Conservation (phyloP, 139 green algal genomes). For the Micractinium conductrix region DNA sequence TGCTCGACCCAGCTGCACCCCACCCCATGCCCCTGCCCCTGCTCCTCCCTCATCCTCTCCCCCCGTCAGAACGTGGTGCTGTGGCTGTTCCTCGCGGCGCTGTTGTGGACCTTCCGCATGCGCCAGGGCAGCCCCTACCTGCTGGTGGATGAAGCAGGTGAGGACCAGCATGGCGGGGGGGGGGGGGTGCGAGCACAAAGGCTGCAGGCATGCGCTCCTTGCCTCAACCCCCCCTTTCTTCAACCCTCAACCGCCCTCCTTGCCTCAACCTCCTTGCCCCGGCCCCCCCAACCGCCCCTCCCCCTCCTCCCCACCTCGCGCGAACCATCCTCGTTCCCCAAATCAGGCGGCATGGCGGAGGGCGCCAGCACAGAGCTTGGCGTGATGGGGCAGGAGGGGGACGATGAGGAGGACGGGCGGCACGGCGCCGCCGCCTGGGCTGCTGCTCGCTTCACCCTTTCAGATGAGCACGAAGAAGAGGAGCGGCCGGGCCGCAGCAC, state of each 20-base stretch:
- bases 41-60: conserved; percentile 5
- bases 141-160: conserved; percentile 54
- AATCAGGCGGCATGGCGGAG: not conserved
- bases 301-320: no score
- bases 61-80: conserved; percentile 47
- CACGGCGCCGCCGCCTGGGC: no score
- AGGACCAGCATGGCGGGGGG: no score
- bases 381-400: conserved; percentile 11
- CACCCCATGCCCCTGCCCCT: no score
- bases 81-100: not conserved
- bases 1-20: no score
- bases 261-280: no score
- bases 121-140: conserved; percentile 57
- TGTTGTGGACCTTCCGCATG: conserved; percentile 59
- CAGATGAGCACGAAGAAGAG: conserved; percentile 35
- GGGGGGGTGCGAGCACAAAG: no score
- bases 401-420: not conserved
- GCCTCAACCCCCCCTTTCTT: no score
- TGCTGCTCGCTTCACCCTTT: conserved; percentile 28
- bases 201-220: no score
- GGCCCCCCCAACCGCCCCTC: no score
- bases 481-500: not conserved
- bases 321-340: no score
- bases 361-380: conserved; percentile 34
- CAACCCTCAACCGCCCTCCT: no score